Base-by-base conservation (phyloP, 805 yeast species). In the Jamesozyma rosinii region DNA sequence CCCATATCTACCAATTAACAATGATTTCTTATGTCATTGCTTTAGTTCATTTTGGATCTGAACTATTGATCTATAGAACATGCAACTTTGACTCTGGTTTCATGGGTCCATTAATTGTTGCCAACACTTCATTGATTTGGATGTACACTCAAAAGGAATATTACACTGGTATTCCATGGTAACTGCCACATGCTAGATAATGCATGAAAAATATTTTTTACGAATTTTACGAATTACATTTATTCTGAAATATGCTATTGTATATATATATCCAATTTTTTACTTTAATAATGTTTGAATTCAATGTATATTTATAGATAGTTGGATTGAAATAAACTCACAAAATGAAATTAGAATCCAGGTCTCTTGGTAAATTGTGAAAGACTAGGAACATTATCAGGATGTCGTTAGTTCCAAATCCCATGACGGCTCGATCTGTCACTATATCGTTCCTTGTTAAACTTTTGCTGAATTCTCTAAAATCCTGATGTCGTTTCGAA, bases 21-120 rank as follows among this genome's bases (percentile, higher is more conserved):
- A 75, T 85, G 53, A 81, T 83, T 63, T 81, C 94, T 9, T 92
- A 83, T 59, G 64, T 76, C 36, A 77, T 92, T 49, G 98, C 98
- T 2, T 77, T 83, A 37, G 68, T 74, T 51, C 98, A 92, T 67
- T 92, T 92, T 54, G 74, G 77, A 39, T 52, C 79, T 31, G 98
- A 92, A 63, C 85, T 95, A 87, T 64, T 86, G 38, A 64, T 80
- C 30, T 92, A 70, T 68, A 75, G 75, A 48, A 88, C 94, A 22
- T 84, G 92, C 54, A 81, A 76, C 62, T 73, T 87, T 24, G 96
- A 92, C 44, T 83, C 81, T 52, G 97, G 97, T 2, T 75, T 92
- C 45, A 68, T 77, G 40, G 97, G 97, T 3, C 98, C 98, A 10
- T 71, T 88, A 54, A 61, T 90, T 39, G 95, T 90, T 38, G 75